These are phyloP conservation scores for Dictyostelium purpureum DNA, from an alignment of 78 protist genomes.

Conservation along the genomic window DNA sequence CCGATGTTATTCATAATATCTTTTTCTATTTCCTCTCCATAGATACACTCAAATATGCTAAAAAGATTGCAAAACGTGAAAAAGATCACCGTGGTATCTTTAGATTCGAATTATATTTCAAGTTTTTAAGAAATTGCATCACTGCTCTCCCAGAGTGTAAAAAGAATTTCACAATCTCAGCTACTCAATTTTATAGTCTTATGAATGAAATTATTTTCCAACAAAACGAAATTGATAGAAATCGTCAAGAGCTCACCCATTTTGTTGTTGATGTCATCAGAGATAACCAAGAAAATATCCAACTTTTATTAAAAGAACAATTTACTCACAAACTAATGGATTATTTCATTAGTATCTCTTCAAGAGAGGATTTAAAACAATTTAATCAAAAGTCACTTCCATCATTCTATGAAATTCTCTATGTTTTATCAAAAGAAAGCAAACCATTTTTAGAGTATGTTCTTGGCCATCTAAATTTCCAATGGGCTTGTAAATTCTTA, in stretches of 20 bases:
- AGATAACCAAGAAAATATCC: slow-evolving; percentile 19
- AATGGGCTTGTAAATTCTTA: slow-evolving; percentile 49
- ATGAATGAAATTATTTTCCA: neutral
- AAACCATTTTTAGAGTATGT: slow-evolving; percentile 3
- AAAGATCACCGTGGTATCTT: slow-evolving; percentile 17
- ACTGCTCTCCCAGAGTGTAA: neutral
- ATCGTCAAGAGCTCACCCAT: slow-evolving; percentile 46
- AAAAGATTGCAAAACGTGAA: slow-evolving; percentile 2
- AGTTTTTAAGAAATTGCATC: slow-evolving; percentile 5
- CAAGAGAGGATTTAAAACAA: slow-evolving; percentile 54
- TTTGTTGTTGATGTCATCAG: slow-evolving; percentile 4
- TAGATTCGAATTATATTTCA: slow-evolving; percentile 27
- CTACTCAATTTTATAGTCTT: neutral
- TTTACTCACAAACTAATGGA: slow-evolving; percentile 37
- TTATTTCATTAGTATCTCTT: slow-evolving; percentile 48
- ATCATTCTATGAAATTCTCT: slow-evolving; percentile 30
- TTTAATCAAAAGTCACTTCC: slow-evolving; percentile 65
- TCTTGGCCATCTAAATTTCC: neutral
- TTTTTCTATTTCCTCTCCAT: neutral
- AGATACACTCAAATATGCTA: neutral
- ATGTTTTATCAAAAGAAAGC: neutral
- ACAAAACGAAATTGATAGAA: slow-evolving; percentile 47
- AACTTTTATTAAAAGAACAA: neutral
- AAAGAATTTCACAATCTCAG: neutral
- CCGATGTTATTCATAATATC: neutral